Evolutionary conservation across 495 filamentous ascomycete genomes (phyloP), one percentile per base, ranked within the genome.

Genomic region (Aspergillus asperescens): DNA sequence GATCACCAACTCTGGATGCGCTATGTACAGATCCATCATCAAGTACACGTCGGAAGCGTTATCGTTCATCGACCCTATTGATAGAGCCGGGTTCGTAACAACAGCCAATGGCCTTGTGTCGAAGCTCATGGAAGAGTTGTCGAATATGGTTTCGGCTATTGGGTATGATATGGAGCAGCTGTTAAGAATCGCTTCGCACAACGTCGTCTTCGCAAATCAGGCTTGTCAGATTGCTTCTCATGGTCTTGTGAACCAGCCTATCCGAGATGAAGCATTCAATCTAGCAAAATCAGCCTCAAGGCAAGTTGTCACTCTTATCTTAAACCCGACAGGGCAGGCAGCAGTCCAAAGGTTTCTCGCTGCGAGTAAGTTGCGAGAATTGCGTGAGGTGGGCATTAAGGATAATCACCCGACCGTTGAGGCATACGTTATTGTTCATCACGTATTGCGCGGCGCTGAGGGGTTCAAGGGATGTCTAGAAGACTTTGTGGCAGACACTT

Each of bases 301-400:
- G 20, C 67, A 71, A 28, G 56, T 65, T 19, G 23, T 74, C 63
- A 27, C 71, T 79, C n/a, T 65, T 77, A 31, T 70, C 43, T 49
- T 69, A 54, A 44, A 46, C 40, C 47, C 61, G 28, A 12, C 44
- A 20, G 81, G 79, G 1, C 60, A 84, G 9, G 62, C 70, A 15
- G 68, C 70, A 13, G 62, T 95, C 19, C 76, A 74, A 16, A 62
- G 63, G n/a, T 70, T 89, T n/a, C 81, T 89, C 48, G 75, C 83
- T 18, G 76, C 83, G 18, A 77, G 84, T 38, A 79, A 83, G 52
- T 68, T 63, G 5, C 59, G 68, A 24, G 60, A 76, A 3, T 67
- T 70, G 32, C 73, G 81, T 16, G 88, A 92, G 47, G 74, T 67
- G 31, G 89, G 87, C 0, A 85, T 95, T 47, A 75, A 75, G 20